Base-by-base conservation (phyloP, 2,329 filamentous ascomycete genomes). In the Stachybotrys chartarum region DNA sequence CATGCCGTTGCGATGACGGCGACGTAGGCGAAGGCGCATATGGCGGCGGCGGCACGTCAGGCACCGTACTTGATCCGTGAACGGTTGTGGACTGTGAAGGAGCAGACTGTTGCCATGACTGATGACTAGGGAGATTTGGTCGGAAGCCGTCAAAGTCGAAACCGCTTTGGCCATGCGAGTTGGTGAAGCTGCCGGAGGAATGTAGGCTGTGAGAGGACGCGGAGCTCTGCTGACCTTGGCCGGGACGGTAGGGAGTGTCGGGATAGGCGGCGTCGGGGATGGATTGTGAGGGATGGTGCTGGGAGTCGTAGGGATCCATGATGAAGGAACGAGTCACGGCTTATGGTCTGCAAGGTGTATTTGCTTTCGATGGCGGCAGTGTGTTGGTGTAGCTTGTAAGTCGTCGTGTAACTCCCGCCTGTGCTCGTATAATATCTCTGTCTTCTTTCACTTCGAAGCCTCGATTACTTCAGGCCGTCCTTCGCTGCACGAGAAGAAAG, bases 231-330 rank as follows among this genome's bases (percentile, higher is more conserved):
- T 50, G 45, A 42, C 57, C 57, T n/a, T 59, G 51, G 49, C 58
- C 56, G 17, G 59, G 60, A 48, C 59, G 66, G 55, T 66, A 68
- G 6, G 61, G 57, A n/a, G 66, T 60, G 53, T 68, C 63, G 5
- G 67, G 66, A 47, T 67, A 68, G 44, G 67, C 66, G 51, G 66
- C 64, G 30, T 67, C 59, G 51, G 61, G 66, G 30, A 68, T 68
- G 16, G 65, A 64, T 30, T 66, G 57, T 24, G 67, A 68, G 8
- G 66, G 66, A 50, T 68, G 65, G 35, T 57, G 54, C 52, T 59
- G 55, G 7, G 50, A 57, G 32, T 60, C 56, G 53, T 54, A 59
- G n/a, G 55, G 54, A 51, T 62, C 57, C 62, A 65, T 66, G 50
- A 44, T 44, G 35, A 7, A 39, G 12, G 12, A 39, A 7, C n/a